A percentile compares a stretch with the other conserved stretches of the same genome.
Conservation (phyloP, 2,329 filamentous ascomycete species). For the Nectriaceae sp. region DNA sequence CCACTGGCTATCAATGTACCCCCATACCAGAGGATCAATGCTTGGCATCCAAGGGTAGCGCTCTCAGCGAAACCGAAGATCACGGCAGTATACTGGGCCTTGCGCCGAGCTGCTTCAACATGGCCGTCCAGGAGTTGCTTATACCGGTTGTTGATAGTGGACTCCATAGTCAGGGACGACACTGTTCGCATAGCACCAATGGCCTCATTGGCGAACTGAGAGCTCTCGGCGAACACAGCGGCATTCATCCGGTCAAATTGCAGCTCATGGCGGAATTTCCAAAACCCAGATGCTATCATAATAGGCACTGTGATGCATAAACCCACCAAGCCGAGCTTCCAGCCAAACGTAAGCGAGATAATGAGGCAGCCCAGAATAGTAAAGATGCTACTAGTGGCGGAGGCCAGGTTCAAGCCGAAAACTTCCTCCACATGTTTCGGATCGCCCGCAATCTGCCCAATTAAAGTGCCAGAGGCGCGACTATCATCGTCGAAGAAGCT, state of each 20-base stretch:
- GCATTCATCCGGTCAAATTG: constrained; percentile 61
- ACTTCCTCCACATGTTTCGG: constrained; percentile 35
- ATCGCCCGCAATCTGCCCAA: constrained; percentile 29
- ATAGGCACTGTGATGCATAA: constrained; percentile 38
- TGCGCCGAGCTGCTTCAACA: constrained; percentile 31
- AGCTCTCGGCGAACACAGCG: constrained; percentile 59
- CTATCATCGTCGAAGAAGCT: constrained; percentile 32
- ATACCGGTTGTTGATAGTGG: constrained; percentile 48
- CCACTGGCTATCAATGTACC: constrained; percentile 23
- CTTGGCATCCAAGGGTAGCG: constrained; percentile 42
- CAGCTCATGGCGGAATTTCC: constrained; percentile 47
- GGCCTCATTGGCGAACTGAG: constrained; percentile 63
- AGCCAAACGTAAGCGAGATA: constrained; percentile 35
- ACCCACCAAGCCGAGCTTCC: constrained; percentile 41
- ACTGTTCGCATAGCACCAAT: constrained; percentile 66
- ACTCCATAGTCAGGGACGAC: constrained; percentile 60
- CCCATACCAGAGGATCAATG: constrained; percentile 57
- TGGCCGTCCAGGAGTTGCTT: constrained; percentile 37
- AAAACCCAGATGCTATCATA: constrained; percentile 36
- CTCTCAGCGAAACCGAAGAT: constrained; percentile 41
- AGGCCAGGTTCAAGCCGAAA: constrained; percentile 32
- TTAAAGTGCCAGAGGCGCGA: constrained; percentile 31
- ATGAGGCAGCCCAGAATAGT: constrained; percentile 31
- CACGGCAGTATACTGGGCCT: constrained; percentile 33
- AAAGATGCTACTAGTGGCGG: constrained; percentile 31